phyloP scores from a whole-genome alignment of 2,329 filamentous ascomycete genomes.

The Cryphonectria naterciae region DNA sequence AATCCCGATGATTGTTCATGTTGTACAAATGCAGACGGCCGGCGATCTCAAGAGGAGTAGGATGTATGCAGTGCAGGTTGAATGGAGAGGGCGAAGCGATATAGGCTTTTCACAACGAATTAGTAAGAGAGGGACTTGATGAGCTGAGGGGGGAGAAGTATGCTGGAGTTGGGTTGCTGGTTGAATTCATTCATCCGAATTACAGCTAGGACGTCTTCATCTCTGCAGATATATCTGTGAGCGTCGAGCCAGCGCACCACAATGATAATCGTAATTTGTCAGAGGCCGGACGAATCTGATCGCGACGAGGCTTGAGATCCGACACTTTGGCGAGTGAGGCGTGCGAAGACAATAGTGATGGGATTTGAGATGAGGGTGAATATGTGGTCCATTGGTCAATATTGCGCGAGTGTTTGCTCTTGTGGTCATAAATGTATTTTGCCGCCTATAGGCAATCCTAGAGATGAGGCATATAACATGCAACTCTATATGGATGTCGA shows the following conservation, averaged over 20 bases:
- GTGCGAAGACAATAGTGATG: conserved; percentile 17
- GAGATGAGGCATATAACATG: conserved; percentile 23
- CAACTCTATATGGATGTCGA: conserved; percentile 16
- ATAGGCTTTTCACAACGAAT: not conserved
- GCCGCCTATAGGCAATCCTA: conserved; percentile 15
- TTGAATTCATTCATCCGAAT: not conserved
- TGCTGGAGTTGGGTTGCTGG: not conserved
- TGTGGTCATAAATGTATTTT: conserved; percentile 14
- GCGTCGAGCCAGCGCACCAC: not conserved
- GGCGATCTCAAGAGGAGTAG: not conserved
- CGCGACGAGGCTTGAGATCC: conserved; percentile 15
- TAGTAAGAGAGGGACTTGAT: not conserved
- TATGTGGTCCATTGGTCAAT: conserved; percentile 16
- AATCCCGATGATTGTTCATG: not conserved
- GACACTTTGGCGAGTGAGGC: conserved; percentile 24
- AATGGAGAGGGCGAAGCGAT: not conserved
- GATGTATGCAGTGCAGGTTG: not conserved
- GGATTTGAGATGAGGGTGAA: conserved; percentile 15
- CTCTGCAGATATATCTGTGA: conserved; percentile 21
- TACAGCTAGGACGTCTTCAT: conserved; percentile 5
- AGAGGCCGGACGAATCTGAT: conserved; percentile 11
- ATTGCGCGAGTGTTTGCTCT: conserved; percentile 19
- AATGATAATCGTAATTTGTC: conserved; percentile 2
- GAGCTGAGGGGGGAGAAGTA: not conserved
- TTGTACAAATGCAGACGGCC: not conserved